A percentile compares a stretch with the other conserved stretches of the same genome.
Conservation (phyloP, 345 rosid genomes). For the Linum lewisii region DNA sequence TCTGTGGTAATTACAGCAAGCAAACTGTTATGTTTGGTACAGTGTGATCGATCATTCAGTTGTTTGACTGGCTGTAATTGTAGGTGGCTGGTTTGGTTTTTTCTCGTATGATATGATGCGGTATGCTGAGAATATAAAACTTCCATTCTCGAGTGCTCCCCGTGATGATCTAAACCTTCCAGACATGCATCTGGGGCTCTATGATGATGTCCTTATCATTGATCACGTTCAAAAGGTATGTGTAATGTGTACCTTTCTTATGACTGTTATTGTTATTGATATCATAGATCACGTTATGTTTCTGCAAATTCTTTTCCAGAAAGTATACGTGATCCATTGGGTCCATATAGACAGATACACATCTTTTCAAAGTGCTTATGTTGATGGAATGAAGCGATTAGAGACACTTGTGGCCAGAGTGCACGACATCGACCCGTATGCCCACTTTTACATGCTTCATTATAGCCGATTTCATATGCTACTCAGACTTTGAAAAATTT, state of each 20-base stretch:
- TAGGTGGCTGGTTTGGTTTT: slow-evolving; percentile 98
- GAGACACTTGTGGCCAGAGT: slow-evolving; percentile 36
- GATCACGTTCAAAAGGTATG: slow-evolving; percentile 91
- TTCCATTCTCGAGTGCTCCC: slow-evolving; percentile 66
- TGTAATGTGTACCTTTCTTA: too few relatives aligned
- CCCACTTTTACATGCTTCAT: too few relatives aligned
- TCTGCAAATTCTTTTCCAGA: too few relatives aligned
- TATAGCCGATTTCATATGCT: too few relatives aligned
- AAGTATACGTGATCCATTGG: slow-evolving; percentile 50
- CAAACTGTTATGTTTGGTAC: too few relatives aligned
- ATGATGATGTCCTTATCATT: slow-evolving; percentile 64
- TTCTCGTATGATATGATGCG: slow-evolving; percentile 88
- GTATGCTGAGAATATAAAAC: slow-evolving; percentile 65
- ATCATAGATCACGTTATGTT: too few relatives aligned
- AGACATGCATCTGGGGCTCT: slow-evolving; percentile 83
- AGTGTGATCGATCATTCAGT: too few relatives aligned
- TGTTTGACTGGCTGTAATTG: background rate
- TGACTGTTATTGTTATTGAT: too few relatives aligned
- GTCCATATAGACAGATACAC: slow-evolving; percentile 42
- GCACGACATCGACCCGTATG: slow-evolving; percentile 35
- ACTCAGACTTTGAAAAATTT: too few relatives aligned
- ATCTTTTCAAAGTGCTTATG: slow-evolving; percentile 39
- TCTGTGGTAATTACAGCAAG: slow-evolving; percentile 89
- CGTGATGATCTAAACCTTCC: slow-evolving; percentile 76
- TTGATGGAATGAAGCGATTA: slow-evolving; percentile 36